phyloP scores from a whole-genome alignment of 139 green algal genomes.

The Coccomyxa sp. region DNA sequence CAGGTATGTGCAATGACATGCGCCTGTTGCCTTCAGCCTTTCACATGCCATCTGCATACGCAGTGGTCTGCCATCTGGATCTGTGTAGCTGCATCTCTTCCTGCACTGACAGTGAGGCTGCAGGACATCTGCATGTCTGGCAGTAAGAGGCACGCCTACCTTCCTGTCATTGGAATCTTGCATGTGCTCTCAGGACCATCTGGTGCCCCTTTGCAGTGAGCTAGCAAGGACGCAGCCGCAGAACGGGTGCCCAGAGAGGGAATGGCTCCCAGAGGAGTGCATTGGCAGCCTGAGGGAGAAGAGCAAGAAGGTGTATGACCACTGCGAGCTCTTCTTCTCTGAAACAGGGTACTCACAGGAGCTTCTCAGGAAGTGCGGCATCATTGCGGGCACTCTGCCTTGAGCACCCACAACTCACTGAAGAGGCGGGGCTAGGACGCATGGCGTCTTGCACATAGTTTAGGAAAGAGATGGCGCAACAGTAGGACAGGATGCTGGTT shows the following conservation, averaged over 20 bases:
- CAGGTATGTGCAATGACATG: neutral
- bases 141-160: no score
- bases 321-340: neutral
- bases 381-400: no score
- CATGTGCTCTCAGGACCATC: neutral
- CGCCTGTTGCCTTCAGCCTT: neutral
- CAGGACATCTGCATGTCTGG: no score
- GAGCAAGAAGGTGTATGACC: neutral
- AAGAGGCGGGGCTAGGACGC: no score
- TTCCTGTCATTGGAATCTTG: no score
- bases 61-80: neutral
- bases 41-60: neutral
- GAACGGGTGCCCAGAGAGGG: neutral
- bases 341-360: no score
- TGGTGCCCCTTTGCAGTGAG: neutral
- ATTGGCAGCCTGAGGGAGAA: neutral
- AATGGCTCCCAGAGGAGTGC: neutral
- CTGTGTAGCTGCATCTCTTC: neutral
- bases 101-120: neutral
- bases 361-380: no score
- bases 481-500: no score
- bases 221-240: neutral
- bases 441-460: no score
- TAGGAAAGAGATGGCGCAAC: no score
- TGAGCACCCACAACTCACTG: no score